These are phyloP conservation scores for Sutorius eximius DNA, from an alignment of 1,284 basidiomycete species.

Conservation along the genomic window DNA sequence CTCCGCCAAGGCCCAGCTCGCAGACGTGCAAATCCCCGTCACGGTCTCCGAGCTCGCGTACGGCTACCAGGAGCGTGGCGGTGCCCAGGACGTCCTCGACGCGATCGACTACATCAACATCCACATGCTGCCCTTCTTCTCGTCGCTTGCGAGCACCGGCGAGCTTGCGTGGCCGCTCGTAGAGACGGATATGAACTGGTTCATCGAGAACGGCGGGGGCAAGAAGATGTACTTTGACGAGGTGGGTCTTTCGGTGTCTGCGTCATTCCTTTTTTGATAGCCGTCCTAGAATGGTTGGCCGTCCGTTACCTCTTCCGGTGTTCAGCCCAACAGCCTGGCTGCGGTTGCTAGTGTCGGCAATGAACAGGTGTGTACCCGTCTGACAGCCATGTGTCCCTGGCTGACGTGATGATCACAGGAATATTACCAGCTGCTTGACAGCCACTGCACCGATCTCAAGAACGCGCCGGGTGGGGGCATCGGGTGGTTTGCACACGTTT, in stretches of 20 bases:
- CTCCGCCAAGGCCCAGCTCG: constrained; percentile 50
- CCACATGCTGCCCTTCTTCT: constrained; percentile 78
- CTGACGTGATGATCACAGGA: constrained; percentile 19
- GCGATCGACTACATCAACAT: constrained; percentile 68
- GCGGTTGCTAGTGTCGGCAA: constrained; percentile 59
- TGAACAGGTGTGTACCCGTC: constrained; percentile 45
- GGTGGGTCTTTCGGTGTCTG: constrained; percentile 35
- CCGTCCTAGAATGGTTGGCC: constrained; percentile 68
- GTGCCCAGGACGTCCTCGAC: constrained; percentile 57
- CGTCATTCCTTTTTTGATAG: background rate
- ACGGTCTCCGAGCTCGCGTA: constrained; percentile 57
- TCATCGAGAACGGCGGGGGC: constrained; percentile 53
- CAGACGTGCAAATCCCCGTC: constrained; percentile 59
- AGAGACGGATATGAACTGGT: constrained; percentile 58
- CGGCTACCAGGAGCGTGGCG: constrained; percentile 52
- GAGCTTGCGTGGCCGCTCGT: constrained; percentile 59
- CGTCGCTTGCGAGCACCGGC: constrained; percentile 41
- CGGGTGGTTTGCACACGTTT: constrained; percentile 81
- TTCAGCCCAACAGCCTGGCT: constrained; percentile 53
- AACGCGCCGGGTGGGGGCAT: constrained; percentile 57
- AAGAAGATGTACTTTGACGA: constrained; percentile 75
- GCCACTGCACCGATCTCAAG: constrained; percentile 62
- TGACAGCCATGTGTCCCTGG: constrained; percentile 3
- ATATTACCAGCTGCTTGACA: constrained; percentile 67
- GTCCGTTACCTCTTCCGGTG: constrained; percentile 54